Evolutionary conservation across 2,329 filamentous ascomycete genomes (phyloP).

Genomic region (Penicillium occitanis): DNA sequence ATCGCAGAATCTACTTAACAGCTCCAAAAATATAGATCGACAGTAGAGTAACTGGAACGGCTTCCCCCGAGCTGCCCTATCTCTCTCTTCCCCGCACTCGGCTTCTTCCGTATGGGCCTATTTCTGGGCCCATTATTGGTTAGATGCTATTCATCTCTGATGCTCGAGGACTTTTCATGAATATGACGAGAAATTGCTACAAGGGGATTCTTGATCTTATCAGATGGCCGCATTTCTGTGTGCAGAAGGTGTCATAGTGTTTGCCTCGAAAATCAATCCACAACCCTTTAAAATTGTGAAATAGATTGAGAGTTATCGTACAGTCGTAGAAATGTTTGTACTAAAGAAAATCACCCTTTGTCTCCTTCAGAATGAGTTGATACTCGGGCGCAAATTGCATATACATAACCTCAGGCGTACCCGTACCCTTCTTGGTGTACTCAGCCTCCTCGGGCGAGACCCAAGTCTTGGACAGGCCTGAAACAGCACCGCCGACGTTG

Average conservation of each 20-base stretch:
- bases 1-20: not conserved
- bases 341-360: slow-evolving; percentile 32
- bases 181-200: not conserved
- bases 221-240: not conserved
- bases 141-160: not conserved
- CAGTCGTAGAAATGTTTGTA: not conserved
- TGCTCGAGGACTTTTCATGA: not conserved
- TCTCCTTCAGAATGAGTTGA: slow-evolving; percentile 33
- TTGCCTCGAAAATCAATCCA: not conserved
- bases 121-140: not conserved
- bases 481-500: slow-evolving; percentile 38
- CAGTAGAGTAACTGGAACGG: not conserved
- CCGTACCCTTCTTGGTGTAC: slow-evolving; percentile 25
- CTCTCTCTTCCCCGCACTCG: not conserved
- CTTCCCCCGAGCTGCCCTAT: slow-evolving; percentile 5
- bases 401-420: slow-evolving; percentile 32
- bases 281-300: not conserved
- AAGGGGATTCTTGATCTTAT: not conserved
- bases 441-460: slow-evolving; percentile 47
- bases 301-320: not conserved
- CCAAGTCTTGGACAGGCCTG: slow-evolving; percentile 51
- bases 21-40: not conserved
- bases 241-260: not conserved
- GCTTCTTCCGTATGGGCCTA: not conserved
- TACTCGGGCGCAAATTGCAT: slow-evolving; percentile 41